These are phyloP conservation scores for Sedum album DNA, from an alignment of 164 flowering plant genomes.

Conservation along the genomic window DNA sequence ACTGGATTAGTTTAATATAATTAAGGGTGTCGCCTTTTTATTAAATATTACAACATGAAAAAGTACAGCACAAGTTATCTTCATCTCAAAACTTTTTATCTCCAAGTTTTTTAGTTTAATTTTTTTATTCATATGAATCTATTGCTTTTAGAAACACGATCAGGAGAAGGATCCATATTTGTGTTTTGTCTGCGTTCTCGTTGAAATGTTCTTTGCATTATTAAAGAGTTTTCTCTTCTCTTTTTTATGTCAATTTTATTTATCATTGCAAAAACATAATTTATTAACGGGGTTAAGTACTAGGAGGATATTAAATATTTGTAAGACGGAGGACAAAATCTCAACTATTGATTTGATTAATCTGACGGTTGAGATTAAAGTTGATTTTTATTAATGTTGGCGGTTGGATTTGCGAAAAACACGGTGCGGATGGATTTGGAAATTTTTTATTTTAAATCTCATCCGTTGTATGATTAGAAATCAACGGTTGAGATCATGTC, in stretches of 20 bases:
- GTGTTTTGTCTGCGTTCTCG: conserved; percentile 13
- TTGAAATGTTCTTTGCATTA: conserved; percentile 18
- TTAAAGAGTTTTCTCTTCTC: neutral
- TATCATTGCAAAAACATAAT: neutral
- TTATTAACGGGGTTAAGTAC: too few species aligned
- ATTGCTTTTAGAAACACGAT: conserved; percentile 9
- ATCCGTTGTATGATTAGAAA: too few species aligned
- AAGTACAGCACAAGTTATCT: conserved; percentile 15
- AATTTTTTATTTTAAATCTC: too few species aligned
- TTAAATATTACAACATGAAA: conserved; percentile 21
- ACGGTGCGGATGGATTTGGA: too few species aligned
- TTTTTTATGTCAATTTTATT: neutral
- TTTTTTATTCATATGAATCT: conserved; percentile 17
- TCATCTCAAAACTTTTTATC: conserved; percentile 6
- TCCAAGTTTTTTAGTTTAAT: neutral
- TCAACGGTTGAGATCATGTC: too few species aligned
- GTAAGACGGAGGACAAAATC: too few species aligned
- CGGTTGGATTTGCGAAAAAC: too few species aligned
- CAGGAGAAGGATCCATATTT: conserved; percentile 22
- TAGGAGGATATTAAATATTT: too few species aligned
- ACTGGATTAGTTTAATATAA: conserved; percentile 34
- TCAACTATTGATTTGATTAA: too few species aligned
- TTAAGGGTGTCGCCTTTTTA: conserved; percentile 3
- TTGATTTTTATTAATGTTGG: too few species aligned
- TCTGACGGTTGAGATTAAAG: too few species aligned